Evolutionary conservation across 441 rosid genomes (phyloP).

Genomic region (Croton laevigatus): DNA sequence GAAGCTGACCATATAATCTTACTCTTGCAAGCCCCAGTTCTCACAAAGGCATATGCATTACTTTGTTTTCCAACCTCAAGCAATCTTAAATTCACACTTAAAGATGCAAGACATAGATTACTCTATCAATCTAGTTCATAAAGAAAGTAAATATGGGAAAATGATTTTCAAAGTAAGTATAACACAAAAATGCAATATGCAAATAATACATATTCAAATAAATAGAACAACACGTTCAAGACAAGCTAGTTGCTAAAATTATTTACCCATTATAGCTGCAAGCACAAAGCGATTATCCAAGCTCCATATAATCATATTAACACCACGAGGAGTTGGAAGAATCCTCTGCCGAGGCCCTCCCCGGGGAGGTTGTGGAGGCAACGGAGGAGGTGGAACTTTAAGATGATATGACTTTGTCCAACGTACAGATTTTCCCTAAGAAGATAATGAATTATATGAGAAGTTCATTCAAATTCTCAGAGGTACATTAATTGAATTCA

Average conservation of each 20-base stretch:
- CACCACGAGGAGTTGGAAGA: constrained; percentile 99
- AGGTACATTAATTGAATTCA: background rate
- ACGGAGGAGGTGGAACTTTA: constrained; percentile 98
- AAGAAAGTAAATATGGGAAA: background rate
- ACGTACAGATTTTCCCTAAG: constrained; percentile 79
- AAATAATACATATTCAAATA: background rate
- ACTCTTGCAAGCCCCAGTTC: background rate
- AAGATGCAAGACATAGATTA: background rate
- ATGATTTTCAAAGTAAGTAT: background rate
- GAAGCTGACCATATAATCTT: background rate
- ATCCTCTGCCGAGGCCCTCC: constrained; percentile 99
- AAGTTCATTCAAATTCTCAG: constrained; percentile 6
- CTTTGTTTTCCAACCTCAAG: background rate
- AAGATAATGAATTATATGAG: constrained; percentile 20
- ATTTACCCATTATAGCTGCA: constrained; percentile 99
- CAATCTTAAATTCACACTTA: background rate
- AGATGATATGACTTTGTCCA: constrained; percentile 92
- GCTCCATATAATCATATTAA: constrained; percentile 99
- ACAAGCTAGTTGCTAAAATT: background rate
- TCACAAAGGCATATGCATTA: background rate
- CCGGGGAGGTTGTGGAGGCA: constrained; percentile 92
- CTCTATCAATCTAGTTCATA: background rate
- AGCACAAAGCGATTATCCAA: constrained; percentile 99
- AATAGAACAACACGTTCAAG: background rate
- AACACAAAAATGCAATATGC: background rate